Percentiles rank a stretch among this genome's conserved stretches.
phyloP scores from a whole-genome alignment of 177 flowering plant species.

The Vitis hybrid region DNA sequence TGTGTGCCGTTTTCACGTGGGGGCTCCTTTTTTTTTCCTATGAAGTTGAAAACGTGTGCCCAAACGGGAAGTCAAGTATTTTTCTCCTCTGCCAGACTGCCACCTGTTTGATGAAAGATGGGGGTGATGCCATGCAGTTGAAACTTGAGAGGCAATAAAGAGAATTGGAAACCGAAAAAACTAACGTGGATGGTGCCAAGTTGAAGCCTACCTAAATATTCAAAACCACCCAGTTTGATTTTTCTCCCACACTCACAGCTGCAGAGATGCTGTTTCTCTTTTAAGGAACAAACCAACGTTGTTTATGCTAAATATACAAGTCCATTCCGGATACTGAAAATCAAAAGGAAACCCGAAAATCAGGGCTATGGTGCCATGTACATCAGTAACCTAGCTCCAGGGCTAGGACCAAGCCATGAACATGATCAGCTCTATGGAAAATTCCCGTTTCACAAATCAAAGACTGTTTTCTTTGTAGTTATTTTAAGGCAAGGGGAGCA shows the following conservation, averaged over 20 bases:
- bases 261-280: not conserved
- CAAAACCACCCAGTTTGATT: not conserved
- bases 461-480: not conserved
- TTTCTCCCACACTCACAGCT: not conserved
- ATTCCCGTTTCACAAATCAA: not conserved
- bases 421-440: not conserved
- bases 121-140: not conserved
- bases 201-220: not conserved
- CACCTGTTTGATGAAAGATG: too few relatives aligned
- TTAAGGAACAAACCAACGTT: slow-evolving; percentile 3
- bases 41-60: too few relatives aligned
- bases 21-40: too few relatives aligned
- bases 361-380: not conserved
- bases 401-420: not conserved
- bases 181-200: not conserved
- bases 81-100: too few relatives aligned
- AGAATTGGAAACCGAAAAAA: not conserved
- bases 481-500: slow-evolving; percentile 19
- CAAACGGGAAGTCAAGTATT: too few relatives aligned
- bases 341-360: not conserved
- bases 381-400: not conserved
- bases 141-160: not conserved
- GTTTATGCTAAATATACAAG: slow-evolving; percentile 6
- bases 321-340: not conserved
- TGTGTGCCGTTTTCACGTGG: too few relatives aligned